Evolutionary conservation across 2,329 filamentous ascomycete genomes (phyloP).

Genomic region (Teratosphaeria gauchensis): DNA sequence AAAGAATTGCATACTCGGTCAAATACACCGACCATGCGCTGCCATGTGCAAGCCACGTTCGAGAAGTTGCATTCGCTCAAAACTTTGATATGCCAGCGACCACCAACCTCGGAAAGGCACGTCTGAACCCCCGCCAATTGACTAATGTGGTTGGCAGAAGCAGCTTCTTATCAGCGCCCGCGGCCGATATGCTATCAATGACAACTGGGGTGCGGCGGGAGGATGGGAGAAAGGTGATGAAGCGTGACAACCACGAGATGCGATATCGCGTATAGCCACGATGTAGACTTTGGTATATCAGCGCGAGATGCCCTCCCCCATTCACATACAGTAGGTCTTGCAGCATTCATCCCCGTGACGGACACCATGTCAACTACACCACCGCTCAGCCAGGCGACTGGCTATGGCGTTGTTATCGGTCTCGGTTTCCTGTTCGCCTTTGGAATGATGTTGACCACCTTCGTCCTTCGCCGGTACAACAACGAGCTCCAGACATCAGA

Average conservation of each 20-base stretch:
- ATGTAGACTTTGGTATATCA: background rate
- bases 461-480: conserved; percentile 59
- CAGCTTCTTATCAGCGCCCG: background rate
- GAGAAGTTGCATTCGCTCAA: background rate
- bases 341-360: background rate
- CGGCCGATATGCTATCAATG: background rate
- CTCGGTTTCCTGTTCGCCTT: conserved; percentile 25
- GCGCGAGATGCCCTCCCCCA: background rate
- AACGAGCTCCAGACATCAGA: conserved; percentile 76
- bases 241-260: background rate
- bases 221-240: background rate
- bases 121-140: background rate
- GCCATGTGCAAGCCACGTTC: background rate
- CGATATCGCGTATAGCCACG: background rate
- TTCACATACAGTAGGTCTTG: background rate
- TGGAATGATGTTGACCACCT: conserved; percentile 65
- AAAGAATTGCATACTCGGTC: background rate
- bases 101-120: background rate
- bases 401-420: conserved; percentile 2
- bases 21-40: background rate
- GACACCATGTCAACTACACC: background rate
- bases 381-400: background rate
- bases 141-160: background rate
- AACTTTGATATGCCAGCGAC: background rate
- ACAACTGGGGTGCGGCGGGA: background rate